These are phyloP conservation scores for Venturia asperata DNA, from an alignment of 2,329 filamentous ascomycete genomes.

Conservation along the genomic window DNA sequence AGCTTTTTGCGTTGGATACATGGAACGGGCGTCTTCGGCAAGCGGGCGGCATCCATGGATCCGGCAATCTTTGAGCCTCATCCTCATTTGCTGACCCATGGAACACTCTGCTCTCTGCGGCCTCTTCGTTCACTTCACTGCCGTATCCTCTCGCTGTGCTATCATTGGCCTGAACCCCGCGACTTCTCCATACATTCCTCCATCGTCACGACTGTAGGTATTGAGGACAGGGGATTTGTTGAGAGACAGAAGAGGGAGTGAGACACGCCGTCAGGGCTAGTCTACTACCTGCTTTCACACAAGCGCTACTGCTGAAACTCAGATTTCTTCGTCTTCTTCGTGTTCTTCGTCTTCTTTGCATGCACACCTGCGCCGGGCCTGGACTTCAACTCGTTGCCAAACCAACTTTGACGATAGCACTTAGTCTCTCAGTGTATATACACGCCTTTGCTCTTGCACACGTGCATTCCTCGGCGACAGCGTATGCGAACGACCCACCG, in stretches of 20 bases:
- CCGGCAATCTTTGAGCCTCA: constrained; percentile 4
- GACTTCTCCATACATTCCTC: too few species aligned
- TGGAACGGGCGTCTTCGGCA: background rate
- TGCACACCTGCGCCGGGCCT: background rate
- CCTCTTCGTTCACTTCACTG: background rate
- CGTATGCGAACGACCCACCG: background rate
- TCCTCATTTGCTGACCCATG: background rate
- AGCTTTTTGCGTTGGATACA: background rate
- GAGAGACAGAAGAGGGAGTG: background rate
- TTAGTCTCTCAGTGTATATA: background rate
- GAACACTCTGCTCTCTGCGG: background rate
- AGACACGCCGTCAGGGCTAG: background rate
- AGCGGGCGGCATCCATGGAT: background rate
- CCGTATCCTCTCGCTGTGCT: background rate
- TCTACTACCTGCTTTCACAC: background rate
- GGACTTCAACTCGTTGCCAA: background rate
- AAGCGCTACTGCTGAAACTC: background rate
- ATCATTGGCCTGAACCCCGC: too few species aligned
- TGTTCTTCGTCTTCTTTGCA: background rate
- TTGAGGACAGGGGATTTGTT: too few species aligned
- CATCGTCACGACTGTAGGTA: too few species aligned
- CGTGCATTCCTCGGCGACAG: background rate
- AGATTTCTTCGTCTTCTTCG: background rate
- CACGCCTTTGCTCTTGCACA: background rate
- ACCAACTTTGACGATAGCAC: background rate